Evolutionary conservation across 2,329 filamentous ascomycete genomes (phyloP).

Genomic region (Fusarium duplospermum): DNA sequence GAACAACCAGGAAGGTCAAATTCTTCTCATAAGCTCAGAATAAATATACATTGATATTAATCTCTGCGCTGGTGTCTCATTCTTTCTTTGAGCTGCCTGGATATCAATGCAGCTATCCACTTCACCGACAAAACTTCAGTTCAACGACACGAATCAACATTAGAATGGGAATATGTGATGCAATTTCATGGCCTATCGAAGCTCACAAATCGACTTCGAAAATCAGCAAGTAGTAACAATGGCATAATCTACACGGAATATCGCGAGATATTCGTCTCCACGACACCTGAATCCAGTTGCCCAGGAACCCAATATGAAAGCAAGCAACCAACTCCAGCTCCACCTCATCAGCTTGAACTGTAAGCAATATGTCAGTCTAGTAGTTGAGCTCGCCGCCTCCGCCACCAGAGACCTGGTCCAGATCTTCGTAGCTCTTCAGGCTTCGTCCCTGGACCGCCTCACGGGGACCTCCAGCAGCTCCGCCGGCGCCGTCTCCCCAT

Average conservation of each 20-base stretch:
- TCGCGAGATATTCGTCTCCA: conserved; percentile 9
- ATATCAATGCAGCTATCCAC: background rate
- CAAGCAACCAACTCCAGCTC: conserved; percentile 32
- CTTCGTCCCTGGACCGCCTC: conserved; percentile 94
- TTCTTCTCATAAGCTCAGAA: no score
- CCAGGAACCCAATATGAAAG: conserved; percentile 22
- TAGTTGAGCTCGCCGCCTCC: conserved; percentile 92
- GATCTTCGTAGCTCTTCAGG: conserved; percentile 96
- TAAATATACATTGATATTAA: no score
- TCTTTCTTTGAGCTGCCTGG: no score
- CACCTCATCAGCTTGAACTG: conserved; percentile 5
- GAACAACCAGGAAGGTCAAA: no score
- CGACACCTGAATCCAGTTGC: conserved; percentile 15
- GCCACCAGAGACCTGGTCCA: conserved; percentile 83
- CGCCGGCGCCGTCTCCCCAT: conserved; percentile 82
- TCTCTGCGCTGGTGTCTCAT: no score
- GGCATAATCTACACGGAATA: conserved; percentile 39
- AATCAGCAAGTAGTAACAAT: conserved; percentile 14
- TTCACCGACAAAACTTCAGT: background rate
- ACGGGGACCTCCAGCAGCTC: conserved; percentile 82
- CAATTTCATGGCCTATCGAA: conserved; percentile 7
- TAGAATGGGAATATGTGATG: background rate
- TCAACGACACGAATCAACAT: background rate
- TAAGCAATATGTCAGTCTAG: conserved; percentile 55
- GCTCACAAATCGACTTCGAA: background rate